Conservation (phyloP, 352 stramenopile species). For the Pythium monospermum region DNA sequence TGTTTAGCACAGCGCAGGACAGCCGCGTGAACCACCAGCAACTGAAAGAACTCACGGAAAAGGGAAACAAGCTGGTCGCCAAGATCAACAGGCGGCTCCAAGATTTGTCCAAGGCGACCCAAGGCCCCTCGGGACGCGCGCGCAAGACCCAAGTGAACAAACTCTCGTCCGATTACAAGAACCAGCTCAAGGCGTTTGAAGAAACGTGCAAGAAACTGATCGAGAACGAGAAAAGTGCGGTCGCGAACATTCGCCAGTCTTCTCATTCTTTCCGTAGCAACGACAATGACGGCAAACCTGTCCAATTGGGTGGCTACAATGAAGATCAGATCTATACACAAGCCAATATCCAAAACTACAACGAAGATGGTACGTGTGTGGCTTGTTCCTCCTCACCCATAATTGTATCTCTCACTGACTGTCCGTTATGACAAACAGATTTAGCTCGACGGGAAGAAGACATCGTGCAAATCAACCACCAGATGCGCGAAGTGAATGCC, state of each 20-base stretch:
- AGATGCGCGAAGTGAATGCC: constrained; percentile 36
- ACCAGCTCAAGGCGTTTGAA: constrained; percentile 31
- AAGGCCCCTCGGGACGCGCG: constrained; percentile 18
- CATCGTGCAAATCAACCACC: constrained; percentile 39
- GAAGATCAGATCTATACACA: constrained; percentile 40
- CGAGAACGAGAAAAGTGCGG: constrained; percentile 25
- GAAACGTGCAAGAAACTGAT: constrained; percentile 25
- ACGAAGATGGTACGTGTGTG: constrained; percentile 28
- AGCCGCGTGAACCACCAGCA: constrained; percentile 36
- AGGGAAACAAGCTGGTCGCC: constrained; percentile 30
- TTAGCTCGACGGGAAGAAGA: constrained; percentile 32
- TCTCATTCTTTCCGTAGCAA: constrained; percentile 28
- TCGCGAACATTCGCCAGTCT: constrained; percentile 31
- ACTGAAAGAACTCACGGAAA: constrained; percentile 34
- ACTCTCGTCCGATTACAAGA: constrained; percentile 33
- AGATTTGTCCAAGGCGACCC: constrained; percentile 22
- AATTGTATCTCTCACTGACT: background rate
- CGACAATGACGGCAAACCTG: constrained; percentile 6
- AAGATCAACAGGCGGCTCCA: constrained; percentile 28
- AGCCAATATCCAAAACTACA: constrained; percentile 30
- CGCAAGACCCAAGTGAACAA: constrained; percentile 30
- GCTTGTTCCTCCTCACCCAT: background rate
- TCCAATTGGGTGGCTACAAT: constrained; percentile 25
- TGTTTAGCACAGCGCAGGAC: constrained; percentile 30
- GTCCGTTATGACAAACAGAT: constrained; percentile 17